Base-by-base conservation (phyloP, 176 grass and related monocot species). In the Oryza longistaminata region DNA sequence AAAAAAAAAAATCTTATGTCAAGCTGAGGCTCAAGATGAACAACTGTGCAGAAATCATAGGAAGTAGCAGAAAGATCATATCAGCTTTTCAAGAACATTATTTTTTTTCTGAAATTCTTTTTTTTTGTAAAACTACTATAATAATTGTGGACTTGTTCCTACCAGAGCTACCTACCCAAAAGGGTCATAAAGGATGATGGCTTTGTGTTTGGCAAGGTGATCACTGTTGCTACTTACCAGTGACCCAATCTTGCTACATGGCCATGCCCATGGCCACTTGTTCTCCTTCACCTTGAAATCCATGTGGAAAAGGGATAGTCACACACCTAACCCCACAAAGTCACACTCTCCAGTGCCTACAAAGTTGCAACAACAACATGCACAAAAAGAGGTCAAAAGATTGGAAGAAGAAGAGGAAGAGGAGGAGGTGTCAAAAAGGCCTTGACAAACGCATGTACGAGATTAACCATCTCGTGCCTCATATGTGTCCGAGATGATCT, bases 261-360 rank as follows among this genome's bases (percentile, higher is more conserved):
- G 75, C 74, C 89, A 75, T 27, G 66, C 66, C 72, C 83, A 21
- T 68, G 33, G 24, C 83, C 83, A 86, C 88, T 73, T 73, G 10
- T 77, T 40, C 77, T n/a, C 27, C 61, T 33, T n/a, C 53, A 58
- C 49, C 19, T 58, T 58, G 50, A 71, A 42, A 70, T 79, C 62
- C 75, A 70, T 19, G 62, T 87, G 76, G 75, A 83, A 52, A 83
- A 84, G 27, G 13, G 7, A 1, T 44, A 21, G 34, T 60, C 83
- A 39, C 79, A 78, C 75, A 74, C 70, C 62, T 0, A 78, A 74
- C 31, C 3, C 33, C 37, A n/a, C 52, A 50, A 64, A 64, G 53
- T 19, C 81, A 65, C 70, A 48, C n/a, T 70, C 83, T 46, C 68
- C 84, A 50, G 26, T 68, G 45, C 53, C 17, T 24, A 1, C n/a